Conservation (phyloP, 805 yeast genomes). For the Pichia scutulata region DNA sequence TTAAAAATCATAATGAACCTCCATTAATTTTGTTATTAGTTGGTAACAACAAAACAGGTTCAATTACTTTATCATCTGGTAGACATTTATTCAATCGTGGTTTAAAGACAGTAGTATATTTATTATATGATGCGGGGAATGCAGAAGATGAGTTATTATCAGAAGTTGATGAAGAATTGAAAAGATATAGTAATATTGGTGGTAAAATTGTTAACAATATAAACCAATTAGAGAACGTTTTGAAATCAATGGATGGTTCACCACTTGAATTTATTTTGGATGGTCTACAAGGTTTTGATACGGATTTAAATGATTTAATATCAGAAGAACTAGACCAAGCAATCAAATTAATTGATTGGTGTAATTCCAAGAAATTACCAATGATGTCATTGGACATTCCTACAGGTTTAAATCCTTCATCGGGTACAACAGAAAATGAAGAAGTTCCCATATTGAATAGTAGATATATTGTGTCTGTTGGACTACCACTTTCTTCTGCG, state of each 20-base stretch:
- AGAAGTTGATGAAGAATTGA: constrained; percentile 40
- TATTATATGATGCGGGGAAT: constrained; percentile 30
- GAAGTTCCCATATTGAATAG: constrained; percentile 24
- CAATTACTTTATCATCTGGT: constrained; percentile 69
- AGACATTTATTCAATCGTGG: constrained; percentile 73
- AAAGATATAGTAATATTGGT: constrained; percentile 51
- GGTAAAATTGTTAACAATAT: constrained; percentile 50
- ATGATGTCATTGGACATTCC: constrained; percentile 72
- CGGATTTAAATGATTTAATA: constrained; percentile 52
- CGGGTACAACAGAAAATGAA: constrained; percentile 43
- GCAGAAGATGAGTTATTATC: constrained; percentile 31
- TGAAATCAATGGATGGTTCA: constrained; percentile 43
- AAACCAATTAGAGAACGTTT: constrained; percentile 30
- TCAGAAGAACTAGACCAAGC: constrained; percentile 35
- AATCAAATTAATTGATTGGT: constrained; percentile 54
- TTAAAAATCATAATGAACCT: constrained; percentile 67
- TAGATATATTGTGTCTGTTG: constrained; percentile 59
- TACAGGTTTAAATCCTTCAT: constrained; percentile 75
- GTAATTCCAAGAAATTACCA: constrained; percentile 41
- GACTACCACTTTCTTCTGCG: constrained; percentile 63
- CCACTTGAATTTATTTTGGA: constrained; percentile 78
- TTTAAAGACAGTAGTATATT: constrained; percentile 53
- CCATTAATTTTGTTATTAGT: constrained; percentile 66
- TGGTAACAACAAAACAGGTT: constrained; percentile 72
- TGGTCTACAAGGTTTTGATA: constrained; percentile 79